Evolutionary conservation across 2,329 filamentous ascomycete species (phyloP).

Genomic region (Teratosphaeriaceae sp.): DNA sequence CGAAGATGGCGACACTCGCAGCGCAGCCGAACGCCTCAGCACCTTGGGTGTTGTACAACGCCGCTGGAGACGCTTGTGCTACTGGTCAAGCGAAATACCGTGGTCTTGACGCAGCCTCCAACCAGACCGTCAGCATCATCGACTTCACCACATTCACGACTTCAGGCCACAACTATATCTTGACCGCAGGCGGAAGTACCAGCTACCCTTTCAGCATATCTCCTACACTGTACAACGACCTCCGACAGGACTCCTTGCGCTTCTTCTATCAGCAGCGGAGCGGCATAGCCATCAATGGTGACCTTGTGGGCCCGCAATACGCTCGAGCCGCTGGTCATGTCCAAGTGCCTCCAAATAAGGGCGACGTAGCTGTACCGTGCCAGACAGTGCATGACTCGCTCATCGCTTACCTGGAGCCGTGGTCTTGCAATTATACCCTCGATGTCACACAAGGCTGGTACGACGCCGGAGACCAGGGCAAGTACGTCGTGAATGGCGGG

Average conservation of each 20-base stretch:
- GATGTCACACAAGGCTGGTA: conserved; percentile 10
- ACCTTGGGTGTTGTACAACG: conserved; percentile 4
- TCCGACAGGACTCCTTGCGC: conserved; percentile 7
- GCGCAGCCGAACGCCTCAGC: not conserved
- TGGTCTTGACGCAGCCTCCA: conserved; percentile 5
- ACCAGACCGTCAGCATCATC: conserved; percentile 7
- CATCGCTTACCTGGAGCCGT: conserved; percentile 8
- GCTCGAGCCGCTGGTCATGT: conserved; percentile 8
- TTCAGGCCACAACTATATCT: conserved; percentile 1
- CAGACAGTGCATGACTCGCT: conserved; percentile 6
- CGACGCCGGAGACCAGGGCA: conserved; percentile 10
- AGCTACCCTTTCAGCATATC: conserved; percentile 10
- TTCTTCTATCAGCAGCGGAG: conserved; percentile 10
- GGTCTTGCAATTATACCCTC: conserved; percentile 10
- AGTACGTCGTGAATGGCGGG: conserved; percentile 10
- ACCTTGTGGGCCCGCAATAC: conserved; percentile 8
- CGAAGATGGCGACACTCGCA: conserved; percentile 6
- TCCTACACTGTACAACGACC: conserved; percentile 3
- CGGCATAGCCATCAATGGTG: conserved; percentile 7
- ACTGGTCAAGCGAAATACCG: conserved; percentile 1
- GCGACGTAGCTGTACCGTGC: conserved; percentile 7
- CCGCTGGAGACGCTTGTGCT: conserved; percentile 2
- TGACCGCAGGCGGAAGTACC: not conserved
- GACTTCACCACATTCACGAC: conserved; percentile 5
- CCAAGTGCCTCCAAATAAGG: conserved; percentile 6